Evolutionary conservation across 176 grass and related monocot genomes (phyloP).

Genomic region (Stipa capillata): DNA sequence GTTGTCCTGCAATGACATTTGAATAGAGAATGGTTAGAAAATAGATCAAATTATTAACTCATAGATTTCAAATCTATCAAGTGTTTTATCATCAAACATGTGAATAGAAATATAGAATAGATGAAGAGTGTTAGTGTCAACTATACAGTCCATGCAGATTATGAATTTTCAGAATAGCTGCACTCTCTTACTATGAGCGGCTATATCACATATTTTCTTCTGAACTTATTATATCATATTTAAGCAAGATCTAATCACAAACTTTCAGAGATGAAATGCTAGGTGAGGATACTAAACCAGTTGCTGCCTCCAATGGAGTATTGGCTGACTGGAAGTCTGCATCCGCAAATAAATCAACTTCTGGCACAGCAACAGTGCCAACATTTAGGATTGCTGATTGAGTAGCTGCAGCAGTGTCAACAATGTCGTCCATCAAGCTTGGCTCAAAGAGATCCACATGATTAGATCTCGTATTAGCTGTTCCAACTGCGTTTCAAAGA

Average conservation of each 20-base stretch:
- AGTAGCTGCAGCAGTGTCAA: conserved; percentile 18
- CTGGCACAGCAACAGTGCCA: conserved; percentile 16
- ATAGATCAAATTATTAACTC: neutral
- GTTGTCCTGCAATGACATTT: conserved; percentile 34
- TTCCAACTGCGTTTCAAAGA: conserved; percentile 17
- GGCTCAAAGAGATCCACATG: conserved; percentile 38
- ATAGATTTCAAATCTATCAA: neutral
- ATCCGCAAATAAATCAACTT: conserved; percentile 62
- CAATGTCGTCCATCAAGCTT: too few species aligned
- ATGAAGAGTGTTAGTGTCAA: neutral
- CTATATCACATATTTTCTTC: neutral
- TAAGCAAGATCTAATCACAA: neutral
- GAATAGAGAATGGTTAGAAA: neutral
- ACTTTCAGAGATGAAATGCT: neutral
- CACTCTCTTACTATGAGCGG: neutral
- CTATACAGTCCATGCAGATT: neutral
- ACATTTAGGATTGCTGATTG: conserved; percentile 1
- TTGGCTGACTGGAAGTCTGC: conserved; percentile 34
- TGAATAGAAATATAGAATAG: neutral
- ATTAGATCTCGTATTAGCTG: conserved; percentile 26
- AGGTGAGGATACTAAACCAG: too few species aligned
- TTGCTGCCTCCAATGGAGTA: conserved; percentile 20
- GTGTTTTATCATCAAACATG: neutral
- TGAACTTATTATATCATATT: neutral
- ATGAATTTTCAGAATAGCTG: neutral